phyloP scores from a whole-genome alignment of 768 basidiomycete species.

The Termitomyces sp. region DNA sequence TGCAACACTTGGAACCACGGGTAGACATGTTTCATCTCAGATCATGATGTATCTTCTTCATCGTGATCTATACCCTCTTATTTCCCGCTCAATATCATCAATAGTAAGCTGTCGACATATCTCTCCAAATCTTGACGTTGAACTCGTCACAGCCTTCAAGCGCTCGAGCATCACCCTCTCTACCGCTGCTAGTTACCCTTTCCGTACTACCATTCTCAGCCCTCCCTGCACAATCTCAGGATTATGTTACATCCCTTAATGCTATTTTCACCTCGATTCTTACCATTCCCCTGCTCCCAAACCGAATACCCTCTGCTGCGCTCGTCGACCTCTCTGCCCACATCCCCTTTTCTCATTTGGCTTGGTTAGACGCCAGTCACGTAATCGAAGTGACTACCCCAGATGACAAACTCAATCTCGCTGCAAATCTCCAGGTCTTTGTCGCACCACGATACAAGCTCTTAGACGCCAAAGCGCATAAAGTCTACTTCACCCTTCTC shows the following conservation, averaged over 20 bases:
- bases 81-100: constrained; percentile 36
- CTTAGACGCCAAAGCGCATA: constrained; percentile 42
- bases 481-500: constrained; percentile 52
- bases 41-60: constrained; percentile 44
- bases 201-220: constrained; percentile 36
- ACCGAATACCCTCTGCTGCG: constrained; percentile 59
- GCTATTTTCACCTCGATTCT: constrained; percentile 54
- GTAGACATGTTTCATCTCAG: constrained; percentile 24
- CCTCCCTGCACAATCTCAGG: constrained; percentile 18
- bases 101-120: constrained; percentile 42
- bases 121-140: not conserved
- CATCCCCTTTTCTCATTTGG: constrained; percentile 49
- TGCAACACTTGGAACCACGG: constrained; percentile 26
- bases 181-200: constrained; percentile 48
- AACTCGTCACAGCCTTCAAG: constrained; percentile 43
- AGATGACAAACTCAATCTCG: constrained; percentile 50
- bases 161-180: constrained; percentile 48
- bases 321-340: constrained; percentile 63
- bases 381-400: constrained; percentile 24
- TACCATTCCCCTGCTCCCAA: constrained; percentile 74
- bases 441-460: constrained; percentile 55
- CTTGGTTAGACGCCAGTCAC: constrained; percentile 19
- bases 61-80: constrained; percentile 42
- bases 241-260: constrained; percentile 28
- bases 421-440: constrained; percentile 72